phyloP scores from a whole-genome alignment of 1,284 basidiomycete species.

The Grifola frondosa region DNA sequence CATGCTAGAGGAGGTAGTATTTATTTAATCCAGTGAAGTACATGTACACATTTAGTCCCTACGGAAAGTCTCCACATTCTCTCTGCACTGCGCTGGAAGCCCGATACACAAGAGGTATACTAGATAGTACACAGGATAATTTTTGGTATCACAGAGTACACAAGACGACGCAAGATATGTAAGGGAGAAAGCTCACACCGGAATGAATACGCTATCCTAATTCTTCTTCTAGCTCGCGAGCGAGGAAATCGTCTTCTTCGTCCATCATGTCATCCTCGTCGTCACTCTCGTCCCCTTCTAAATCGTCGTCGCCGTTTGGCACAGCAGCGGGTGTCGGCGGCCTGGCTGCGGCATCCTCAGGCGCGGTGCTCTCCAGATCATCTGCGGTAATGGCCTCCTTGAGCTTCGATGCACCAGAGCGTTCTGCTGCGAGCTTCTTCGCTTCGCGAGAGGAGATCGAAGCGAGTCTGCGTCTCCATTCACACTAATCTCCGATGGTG shows the following conservation, averaged over 20 bases:
- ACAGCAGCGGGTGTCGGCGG: not conserved
- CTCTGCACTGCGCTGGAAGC: not conserved
- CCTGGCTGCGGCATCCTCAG: not conserved
- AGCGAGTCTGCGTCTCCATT: constrained; percentile 41
- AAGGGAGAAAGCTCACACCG: constrained; percentile 1
- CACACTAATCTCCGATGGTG: constrained; percentile 56
- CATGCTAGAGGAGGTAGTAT: not conserved
- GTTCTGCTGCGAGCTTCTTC: constrained; percentile 68
- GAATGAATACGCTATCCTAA: constrained; percentile 49
- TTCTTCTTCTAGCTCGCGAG: constrained; percentile 70
- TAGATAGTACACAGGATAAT: constrained; percentile 2
- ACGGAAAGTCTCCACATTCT: not conserved
- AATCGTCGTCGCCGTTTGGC: constrained; percentile 32
- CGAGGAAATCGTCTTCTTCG: constrained; percentile 71
- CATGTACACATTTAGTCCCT: too few relatives aligned
- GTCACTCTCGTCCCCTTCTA: constrained; percentile 43
- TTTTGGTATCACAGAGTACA: constrained; percentile 6
- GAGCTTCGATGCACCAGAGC: constrained; percentile 61
- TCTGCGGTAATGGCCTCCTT: constrained; percentile 65
- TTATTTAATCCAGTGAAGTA: too few relatives aligned
- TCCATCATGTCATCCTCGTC: constrained; percentile 44
- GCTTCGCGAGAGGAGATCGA: constrained; percentile 72
- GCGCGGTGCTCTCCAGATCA: constrained; percentile 38
- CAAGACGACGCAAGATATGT: constrained; percentile 9
- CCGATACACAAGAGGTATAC: too few relatives aligned